Conservation (phyloP, 169 alveolate genomes). For the Amoebophrya sp. region DNA sequence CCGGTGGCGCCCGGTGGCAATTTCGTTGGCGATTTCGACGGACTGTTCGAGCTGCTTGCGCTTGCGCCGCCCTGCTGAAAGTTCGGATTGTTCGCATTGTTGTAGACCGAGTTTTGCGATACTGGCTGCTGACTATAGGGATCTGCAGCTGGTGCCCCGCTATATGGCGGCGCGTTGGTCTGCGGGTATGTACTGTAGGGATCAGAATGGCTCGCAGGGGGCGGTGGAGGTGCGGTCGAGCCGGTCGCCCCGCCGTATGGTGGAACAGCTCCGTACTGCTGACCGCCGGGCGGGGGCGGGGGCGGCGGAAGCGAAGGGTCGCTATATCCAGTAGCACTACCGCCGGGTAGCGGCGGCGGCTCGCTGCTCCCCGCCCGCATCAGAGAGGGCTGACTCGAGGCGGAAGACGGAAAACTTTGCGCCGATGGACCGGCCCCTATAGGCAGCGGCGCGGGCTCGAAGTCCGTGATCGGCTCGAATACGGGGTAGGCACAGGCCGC, state of each 20-base stretch:
- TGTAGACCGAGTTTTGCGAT: no score
- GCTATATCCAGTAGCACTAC: neutral
- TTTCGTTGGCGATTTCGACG: neutral
- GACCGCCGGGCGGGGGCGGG: neutral
- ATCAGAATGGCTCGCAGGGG: no score
- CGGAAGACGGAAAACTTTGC: no score
- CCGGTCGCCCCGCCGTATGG: no score
- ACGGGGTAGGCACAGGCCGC: neutral
- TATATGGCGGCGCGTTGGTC: neutral
- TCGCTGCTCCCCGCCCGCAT: no score
- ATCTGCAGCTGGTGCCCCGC: neutral
- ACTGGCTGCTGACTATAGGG: neutral
- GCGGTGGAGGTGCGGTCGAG: no score
- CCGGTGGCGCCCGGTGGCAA: neutral
- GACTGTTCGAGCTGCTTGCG: neutral
- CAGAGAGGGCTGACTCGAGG: no score
- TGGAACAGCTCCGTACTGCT: no score
- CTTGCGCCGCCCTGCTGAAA: neutral
- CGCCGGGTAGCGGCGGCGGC: neutral
- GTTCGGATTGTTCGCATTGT: neutral
- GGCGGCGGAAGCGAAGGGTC: neutral
- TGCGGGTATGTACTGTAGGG: no score
- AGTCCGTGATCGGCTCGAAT: neutral
- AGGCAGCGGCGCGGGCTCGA: neutral
- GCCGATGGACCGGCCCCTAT: neutral